Evolutionary conservation across 2,329 filamentous ascomycete genomes (phyloP).

Genomic region (Ascochyta fabae): DNA sequence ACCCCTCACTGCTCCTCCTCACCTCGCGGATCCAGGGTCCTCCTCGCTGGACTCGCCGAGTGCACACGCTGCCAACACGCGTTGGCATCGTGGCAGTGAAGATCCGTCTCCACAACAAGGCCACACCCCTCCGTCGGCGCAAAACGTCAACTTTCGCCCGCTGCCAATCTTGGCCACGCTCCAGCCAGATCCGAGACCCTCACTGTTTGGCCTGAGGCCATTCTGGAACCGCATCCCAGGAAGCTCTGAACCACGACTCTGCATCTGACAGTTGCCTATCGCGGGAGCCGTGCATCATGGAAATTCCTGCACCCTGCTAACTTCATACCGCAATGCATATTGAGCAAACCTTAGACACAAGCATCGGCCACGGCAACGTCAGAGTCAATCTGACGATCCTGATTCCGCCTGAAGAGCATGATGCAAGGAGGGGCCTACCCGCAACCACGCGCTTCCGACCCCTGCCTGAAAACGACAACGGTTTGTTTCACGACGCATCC

Average conservation of each 20-base stretch:
- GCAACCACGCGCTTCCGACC: slow-evolving; percentile 21
- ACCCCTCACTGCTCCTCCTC: slow-evolving; percentile 7
- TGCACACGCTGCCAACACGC: slow-evolving; percentile 13
- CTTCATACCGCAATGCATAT: not conserved
- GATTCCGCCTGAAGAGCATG: slow-evolving; percentile 13
- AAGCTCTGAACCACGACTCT: not conserved
- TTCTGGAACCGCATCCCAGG: slow-evolving; percentile 8
- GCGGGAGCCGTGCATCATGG: not conserved
- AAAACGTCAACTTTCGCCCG: slow-evolving; percentile 5
- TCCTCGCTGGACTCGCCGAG: slow-evolving; percentile 6
- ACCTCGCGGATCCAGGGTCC: slow-evolving; percentile 6
- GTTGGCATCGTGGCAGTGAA: slow-evolving; percentile 18
- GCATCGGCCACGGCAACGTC: not conserved
- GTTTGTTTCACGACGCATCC: slow-evolving; percentile 36
- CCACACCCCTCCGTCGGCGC: slow-evolving; percentile 4
- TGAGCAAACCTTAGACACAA: not conserved
- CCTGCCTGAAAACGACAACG: slow-evolving; percentile 26
- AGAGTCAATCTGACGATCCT: slow-evolving; percentile 7
- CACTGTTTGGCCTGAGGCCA: slow-evolving; percentile 34
- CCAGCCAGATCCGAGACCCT: slow-evolving; percentile 35
- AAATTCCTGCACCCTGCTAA: not conserved
- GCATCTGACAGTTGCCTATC: not conserved
- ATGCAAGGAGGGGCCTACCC: slow-evolving; percentile 28
- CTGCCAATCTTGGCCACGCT: slow-evolving; percentile 2
- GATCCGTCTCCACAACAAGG: slow-evolving; percentile 9